Percentiles rank a stretch among this genome's conserved stretches.
These are phyloP conservation scores for Neurospora hispaniola DNA, from an alignment of 495 filamentous ascomycete genomes.

Conservation along the genomic window DNA sequence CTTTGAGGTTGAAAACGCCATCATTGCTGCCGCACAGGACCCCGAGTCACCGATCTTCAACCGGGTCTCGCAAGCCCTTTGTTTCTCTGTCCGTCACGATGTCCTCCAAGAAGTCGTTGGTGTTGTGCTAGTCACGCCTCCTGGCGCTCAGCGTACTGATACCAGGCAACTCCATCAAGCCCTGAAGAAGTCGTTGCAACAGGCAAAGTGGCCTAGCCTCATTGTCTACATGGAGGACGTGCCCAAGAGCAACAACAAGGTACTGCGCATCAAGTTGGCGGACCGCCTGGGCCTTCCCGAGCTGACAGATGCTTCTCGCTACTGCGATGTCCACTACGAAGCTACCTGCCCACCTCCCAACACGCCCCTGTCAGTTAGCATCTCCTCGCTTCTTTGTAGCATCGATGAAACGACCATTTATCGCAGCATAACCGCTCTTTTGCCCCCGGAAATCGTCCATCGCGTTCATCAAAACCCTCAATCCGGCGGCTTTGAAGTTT, in stretches of 20 bases:
- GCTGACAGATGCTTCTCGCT: constrained; percentile 6
- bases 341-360: not conserved
- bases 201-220: constrained; percentile 31
- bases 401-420: not conserved
- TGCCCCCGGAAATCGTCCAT: not conserved
- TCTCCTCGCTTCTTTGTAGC: not conserved
- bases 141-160: constrained; percentile 20
- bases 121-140: constrained; percentile 27
- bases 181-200: constrained; percentile 18
- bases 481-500: not conserved
- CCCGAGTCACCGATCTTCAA: constrained; percentile 22
- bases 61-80: constrained; percentile 27
- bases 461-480: not conserved
- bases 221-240: constrained; percentile 35
- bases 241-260: constrained; percentile 35
- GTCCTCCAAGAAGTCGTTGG: constrained; percentile 37
- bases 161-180: constrained; percentile 25
- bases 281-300: constrained; percentile 23
- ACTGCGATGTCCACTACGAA: constrained; percentile 10
- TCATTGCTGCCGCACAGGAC: constrained; percentile 18
- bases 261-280: constrained; percentile 31
- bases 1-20: constrained; percentile 30
- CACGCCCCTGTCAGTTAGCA: not conserved
- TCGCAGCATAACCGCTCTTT: not conserved
- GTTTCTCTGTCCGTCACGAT: constrained; percentile 33